These are phyloP conservation scores for Pleodorina starrii DNA, from an alignment of 139 green algal genomes.

Conservation along the genomic window DNA sequence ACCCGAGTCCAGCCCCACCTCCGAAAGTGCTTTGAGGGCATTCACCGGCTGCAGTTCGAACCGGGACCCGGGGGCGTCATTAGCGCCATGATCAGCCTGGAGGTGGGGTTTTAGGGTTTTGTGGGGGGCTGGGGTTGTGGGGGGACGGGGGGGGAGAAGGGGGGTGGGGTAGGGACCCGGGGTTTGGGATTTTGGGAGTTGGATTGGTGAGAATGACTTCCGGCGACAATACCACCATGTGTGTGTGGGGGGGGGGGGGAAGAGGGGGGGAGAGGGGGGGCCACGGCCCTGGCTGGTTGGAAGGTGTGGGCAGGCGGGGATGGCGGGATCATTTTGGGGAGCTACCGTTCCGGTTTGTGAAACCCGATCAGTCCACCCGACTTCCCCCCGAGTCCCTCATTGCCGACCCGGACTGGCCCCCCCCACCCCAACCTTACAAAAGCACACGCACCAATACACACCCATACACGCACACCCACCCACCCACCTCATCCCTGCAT, in stretches of 20 bases:
- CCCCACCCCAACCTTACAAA: too few species aligned
- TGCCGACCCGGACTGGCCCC: too few species aligned
- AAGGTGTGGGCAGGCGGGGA: too few species aligned
- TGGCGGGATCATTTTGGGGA: too few species aligned
- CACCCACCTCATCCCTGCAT: background rate
- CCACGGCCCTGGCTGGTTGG: too few species aligned
- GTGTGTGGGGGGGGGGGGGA: background rate
- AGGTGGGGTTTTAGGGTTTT: slow-evolving; percentile 42
- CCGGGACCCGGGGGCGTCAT: slow-evolving; percentile 38
- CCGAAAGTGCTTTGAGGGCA: slow-evolving; percentile 90
- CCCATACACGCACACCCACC: background rate
- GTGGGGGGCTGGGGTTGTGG: background rate
- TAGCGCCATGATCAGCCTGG: slow-evolving; percentile 67
- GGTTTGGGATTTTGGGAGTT: background rate
- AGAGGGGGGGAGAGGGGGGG: background rate
- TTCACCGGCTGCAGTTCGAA: slow-evolving; percentile 73
- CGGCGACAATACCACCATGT: too few species aligned
- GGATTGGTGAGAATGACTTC: background rate
- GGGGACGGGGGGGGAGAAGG: background rate
- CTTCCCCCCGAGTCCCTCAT: too few species aligned
- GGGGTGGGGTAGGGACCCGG: background rate
- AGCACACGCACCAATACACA: background rate
- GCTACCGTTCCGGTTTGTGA: too few species aligned
- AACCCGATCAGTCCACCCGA: too few species aligned
- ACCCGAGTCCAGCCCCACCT: slow-evolving; percentile 84